Conservation (phyloP, 2,329 filamentous ascomycete species). For the Colletotrichum lindemuthianum region DNA sequence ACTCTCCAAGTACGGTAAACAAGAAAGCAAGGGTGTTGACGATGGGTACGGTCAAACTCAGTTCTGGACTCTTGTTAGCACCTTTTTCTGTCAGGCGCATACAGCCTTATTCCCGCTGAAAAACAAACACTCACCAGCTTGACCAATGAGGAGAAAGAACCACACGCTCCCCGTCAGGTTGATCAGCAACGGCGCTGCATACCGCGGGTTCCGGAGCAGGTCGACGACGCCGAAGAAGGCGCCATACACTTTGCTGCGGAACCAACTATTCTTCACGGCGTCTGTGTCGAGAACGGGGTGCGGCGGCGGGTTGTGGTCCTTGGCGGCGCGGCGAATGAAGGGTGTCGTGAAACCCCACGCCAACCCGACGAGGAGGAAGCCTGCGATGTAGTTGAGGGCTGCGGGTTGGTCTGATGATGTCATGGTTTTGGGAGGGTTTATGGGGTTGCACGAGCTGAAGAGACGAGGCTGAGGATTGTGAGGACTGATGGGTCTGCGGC, state of each 20-base stretch:
- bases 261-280: slow-evolving; percentile 64
- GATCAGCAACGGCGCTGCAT: slow-evolving; percentile 84
- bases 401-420: slow-evolving; percentile 49
- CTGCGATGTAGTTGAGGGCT: slow-evolving; percentile 83
- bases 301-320: slow-evolving; percentile 73
- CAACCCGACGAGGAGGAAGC: slow-evolving; percentile 89
- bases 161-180: slow-evolving; percentile 95
- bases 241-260: slow-evolving; percentile 70
- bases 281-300: slow-evolving; percentile 65
- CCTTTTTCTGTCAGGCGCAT: not conserved
- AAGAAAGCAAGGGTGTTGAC: slow-evolving; percentile 94
- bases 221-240: slow-evolving; percentile 81
- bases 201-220: slow-evolving; percentile 81
- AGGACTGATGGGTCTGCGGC: not conserved
- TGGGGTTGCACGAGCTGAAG: slow-evolving; percentile 18
- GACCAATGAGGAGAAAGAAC: slow-evolving; percentile 95
- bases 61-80: slow-evolving; percentile 63
- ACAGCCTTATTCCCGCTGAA: not conserved
- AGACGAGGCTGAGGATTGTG: not conserved
- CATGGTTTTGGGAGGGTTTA: slow-evolving; percentile 2
- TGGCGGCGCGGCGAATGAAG: slow-evolving; percentile 89
- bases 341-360: slow-evolving; percentile 94
- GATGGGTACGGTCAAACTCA: slow-evolving; percentile 93
- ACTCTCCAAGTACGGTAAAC: slow-evolving; percentile 95
- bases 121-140: slow-evolving; percentile 74